Evolutionary conservation across 1,284 basidiomycete species (phyloP), one percentile per base, ranked within the genome.

Genomic region (Cutaneotrichosporon sp.): DNA sequence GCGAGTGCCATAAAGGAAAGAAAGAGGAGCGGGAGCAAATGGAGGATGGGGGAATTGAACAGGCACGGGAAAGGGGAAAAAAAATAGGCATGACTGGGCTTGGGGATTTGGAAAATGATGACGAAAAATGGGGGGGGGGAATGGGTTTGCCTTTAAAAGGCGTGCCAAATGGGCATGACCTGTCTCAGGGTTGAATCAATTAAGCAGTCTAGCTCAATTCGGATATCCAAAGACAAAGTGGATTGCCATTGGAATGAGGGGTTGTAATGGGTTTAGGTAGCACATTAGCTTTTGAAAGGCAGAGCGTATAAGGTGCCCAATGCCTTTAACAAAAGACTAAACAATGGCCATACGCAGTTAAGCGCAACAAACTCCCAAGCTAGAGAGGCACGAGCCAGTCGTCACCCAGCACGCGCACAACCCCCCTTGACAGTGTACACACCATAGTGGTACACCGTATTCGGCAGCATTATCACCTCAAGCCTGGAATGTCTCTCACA

Each of bases 1-100:
- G 55, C 55, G 18, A 16, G 36, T 56, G 55, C 55, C 55, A 56
- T 38, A 56, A 30, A 53, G 34, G 11, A 13, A 13, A 36, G 7
- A 8, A 36, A 36, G 26, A 26, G 26, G 26, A 36, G 34, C 51
- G 51, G 51, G 30, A 53, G 51, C 53, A 56, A 32, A 56, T 38
- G 11, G 14, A 5, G n/a, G 5, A 46, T 21, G 42, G 42, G 42
- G 9, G 18, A 26, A 26, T 26, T 26, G 42, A 46, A n/a, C 18
- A 46, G 16, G 42, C 18, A 7, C 18, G 18, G 34, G 5, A 34
- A 34, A 7, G 51, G 14, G 9, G 9, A 13, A 14, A 8, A 18
- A 32, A 53, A 53, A 31, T 53, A 53, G 51, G 51, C 51, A 53
- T 53, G 51, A 30, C 31, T 31, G 30, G 26, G 30, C 2, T 6